Percentiles rank a stretch among this genome's conserved stretches.
Evolutionary conservation across 192 early-diverging fungal species (phyloP).

Genomic region (Umbelopsis isabellina): DNA sequence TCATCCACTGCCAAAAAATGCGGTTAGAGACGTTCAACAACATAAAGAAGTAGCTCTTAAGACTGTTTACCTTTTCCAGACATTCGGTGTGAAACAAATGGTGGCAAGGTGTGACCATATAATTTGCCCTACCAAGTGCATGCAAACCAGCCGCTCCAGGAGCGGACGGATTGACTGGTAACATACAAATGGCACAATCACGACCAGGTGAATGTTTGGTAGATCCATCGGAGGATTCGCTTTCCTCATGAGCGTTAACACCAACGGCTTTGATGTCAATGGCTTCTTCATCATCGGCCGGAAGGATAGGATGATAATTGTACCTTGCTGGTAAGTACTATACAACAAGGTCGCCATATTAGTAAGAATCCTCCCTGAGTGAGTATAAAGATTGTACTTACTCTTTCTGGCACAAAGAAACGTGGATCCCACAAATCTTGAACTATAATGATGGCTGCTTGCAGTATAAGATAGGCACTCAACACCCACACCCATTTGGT

Average conservation of each 20-base stretch:
- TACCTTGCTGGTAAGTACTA: slow-evolving; percentile 66
- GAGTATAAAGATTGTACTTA: slow-evolving; percentile 29
- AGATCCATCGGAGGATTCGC: not conserved
- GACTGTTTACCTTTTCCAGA: slow-evolving; percentile 55
- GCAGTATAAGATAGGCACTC: slow-evolving; percentile 57
- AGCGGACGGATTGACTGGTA: slow-evolving; percentile 47
- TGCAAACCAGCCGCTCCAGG: slow-evolving; percentile 45
- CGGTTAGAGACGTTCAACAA: not conserved
- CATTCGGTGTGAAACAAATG: slow-evolving; percentile 82
- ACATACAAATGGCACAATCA: slow-evolving; percentile 73
- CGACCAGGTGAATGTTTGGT: slow-evolving; percentile 35
- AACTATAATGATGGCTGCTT: slow-evolving; percentile 59
- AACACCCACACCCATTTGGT: slow-evolving; percentile 58
- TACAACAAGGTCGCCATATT: not conserved
- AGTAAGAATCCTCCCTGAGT: not conserved
- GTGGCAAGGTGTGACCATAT: slow-evolving; percentile 82
- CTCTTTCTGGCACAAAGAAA: slow-evolving; percentile 71
- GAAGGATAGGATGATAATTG: slow-evolving; percentile 69
- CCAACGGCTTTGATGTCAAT: slow-evolving; percentile 18
- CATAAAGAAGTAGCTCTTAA: not conserved
- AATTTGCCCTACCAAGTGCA: slow-evolving; percentile 50
- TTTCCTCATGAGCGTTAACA: slow-evolving; percentile 15
- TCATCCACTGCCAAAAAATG: slow-evolving; percentile 64
- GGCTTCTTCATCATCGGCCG: slow-evolving; percentile 51
- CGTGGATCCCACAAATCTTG: slow-evolving; percentile 74